phyloP scores from a whole-genome alignment of 352 stramenopile genomes.

The Phytopythium kandeliae region DNA sequence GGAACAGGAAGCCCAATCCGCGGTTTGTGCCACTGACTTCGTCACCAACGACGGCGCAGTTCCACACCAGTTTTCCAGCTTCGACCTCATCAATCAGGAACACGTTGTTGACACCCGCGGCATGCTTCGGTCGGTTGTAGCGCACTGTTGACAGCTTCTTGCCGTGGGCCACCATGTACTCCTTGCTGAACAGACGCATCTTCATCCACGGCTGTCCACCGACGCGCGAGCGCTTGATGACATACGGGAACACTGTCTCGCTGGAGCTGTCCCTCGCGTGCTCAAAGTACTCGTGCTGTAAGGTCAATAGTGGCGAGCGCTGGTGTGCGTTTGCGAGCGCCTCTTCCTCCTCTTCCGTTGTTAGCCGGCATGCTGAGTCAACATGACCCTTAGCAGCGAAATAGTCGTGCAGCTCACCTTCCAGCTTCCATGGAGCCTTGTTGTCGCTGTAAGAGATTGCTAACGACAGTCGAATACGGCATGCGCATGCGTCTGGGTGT shows the following conservation, averaged over 20 bases:
- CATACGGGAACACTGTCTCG: conserved; percentile 1
- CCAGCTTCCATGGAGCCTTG: conserved; percentile 88
- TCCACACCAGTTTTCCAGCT: conserved; percentile 76
- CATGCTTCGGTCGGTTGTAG: conserved; percentile 78
- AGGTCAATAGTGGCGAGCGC: conserved; percentile 50
- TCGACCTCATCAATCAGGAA: conserved; percentile 78
- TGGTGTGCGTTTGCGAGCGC: conserved; percentile 75
- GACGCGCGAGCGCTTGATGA: conserved; percentile 53
- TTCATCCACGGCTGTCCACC: conserved; percentile 85
- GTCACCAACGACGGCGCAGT: conserved; percentile 72
- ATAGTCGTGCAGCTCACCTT: conserved; percentile 84
- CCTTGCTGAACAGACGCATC: conserved; percentile 66
- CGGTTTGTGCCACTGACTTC: conserved; percentile 81
- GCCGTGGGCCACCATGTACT: conserved; percentile 64
- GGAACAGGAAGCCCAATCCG: conserved; percentile 69
- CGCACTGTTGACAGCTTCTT: conserved; percentile 80
- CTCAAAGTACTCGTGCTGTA: conserved; percentile 71
- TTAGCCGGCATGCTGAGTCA: conserved; percentile 91
- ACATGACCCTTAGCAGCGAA: conserved; percentile 87
- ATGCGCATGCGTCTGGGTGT: conserved; percentile 94
- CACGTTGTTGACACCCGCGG: conserved; percentile 38
- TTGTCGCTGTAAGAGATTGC: conserved; percentile 88
- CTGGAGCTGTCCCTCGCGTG: conserved; percentile 16
- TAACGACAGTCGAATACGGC: conserved; percentile 86
- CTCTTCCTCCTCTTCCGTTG: conserved; percentile 93